Evolutionary conservation across 805 yeast species (phyloP).

Genomic region (Saturnispora sekii): DNA sequence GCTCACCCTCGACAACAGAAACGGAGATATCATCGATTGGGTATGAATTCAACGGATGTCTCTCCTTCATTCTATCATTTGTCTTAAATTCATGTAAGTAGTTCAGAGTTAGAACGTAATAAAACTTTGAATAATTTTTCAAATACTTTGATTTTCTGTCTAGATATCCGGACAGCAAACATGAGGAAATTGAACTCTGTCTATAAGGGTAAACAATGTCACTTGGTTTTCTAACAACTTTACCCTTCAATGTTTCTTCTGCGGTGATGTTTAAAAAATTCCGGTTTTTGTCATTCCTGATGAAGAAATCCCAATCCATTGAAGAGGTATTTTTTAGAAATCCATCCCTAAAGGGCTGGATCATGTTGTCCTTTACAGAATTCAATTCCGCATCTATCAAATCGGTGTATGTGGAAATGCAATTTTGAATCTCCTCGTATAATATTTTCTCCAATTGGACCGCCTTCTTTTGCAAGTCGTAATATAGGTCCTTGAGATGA

Average conservation of each 20-base stretch:
- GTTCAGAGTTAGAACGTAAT: conserved; percentile 59
- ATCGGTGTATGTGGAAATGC: conserved; percentile 41
- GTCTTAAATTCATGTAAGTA: conserved; percentile 59
- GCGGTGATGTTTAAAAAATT: conserved; percentile 32
- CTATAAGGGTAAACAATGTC: conserved; percentile 46
- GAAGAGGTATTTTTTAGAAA: conserved; percentile 48
- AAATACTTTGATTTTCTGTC: conserved; percentile 53
- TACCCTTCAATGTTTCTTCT: conserved; percentile 23
- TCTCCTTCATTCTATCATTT: conserved; percentile 45
- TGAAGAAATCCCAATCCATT: conserved; percentile 63
- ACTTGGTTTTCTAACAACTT: conserved; percentile 36
- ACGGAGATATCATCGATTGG: conserved; percentile 27
- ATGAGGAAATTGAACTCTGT: conserved; percentile 41
- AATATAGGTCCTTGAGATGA: conserved; percentile 54
- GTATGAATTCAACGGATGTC: conserved; percentile 34
- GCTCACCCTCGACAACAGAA: conserved; percentile 28
- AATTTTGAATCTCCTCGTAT: conserved; percentile 50
- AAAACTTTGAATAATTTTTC: conserved; percentile 51
- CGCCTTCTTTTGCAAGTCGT: conserved; percentile 56
- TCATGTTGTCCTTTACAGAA: conserved; percentile 37
- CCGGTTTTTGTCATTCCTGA: conserved; percentile 34
- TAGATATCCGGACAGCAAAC: conserved; percentile 49
- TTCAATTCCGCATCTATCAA: conserved; percentile 43
- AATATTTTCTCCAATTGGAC: conserved; percentile 55
- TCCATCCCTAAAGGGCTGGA: conserved; percentile 43